phyloP scores from a whole-genome alignment of 208 protist genomes.

The Phytomonas sp. region DNA sequence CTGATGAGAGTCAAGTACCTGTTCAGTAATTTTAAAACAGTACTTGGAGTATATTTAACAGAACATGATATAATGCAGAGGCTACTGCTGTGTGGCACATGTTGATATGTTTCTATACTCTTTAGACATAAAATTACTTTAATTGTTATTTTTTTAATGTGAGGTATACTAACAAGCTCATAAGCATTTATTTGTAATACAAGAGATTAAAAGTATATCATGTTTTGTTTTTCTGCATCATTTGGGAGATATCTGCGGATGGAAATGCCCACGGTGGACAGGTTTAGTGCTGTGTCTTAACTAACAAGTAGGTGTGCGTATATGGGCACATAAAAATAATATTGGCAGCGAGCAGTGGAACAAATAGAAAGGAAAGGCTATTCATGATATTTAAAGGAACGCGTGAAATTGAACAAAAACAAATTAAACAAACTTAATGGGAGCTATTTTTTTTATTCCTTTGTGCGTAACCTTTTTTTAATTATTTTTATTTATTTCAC shows the following conservation, averaged over 20 bases:
- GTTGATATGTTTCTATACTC: neutral
- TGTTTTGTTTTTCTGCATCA: neutral
- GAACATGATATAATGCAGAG: neutral
- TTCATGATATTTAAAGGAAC: neutral
- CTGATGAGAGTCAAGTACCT: neutral
- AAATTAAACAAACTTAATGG: neutral
- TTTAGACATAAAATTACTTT: neutral
- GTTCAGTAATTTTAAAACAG: neutral
- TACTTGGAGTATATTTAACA: neutral
- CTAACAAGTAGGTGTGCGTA: neutral
- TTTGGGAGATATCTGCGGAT: neutral
- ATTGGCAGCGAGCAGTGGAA: neutral
- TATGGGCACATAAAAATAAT: neutral
- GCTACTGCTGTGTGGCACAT: neutral
- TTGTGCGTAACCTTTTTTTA: conserved; percentile 3
- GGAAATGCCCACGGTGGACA: neutral
- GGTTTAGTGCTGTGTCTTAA: neutral
- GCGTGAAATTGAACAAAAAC: neutral
- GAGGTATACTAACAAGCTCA: neutral
- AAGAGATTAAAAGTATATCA: neutral
- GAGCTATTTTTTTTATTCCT: conserved; percentile 4
- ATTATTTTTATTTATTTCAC: conserved; percentile 4
- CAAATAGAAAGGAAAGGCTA: neutral
- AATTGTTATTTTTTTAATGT: neutral
- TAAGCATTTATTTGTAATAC: neutral